Evolutionary conservation across 2,329 filamentous ascomycete genomes (phyloP), one percentile per base, ranked within the genome.

Genomic region (Phyllosticta citribraziliensis): DNA sequence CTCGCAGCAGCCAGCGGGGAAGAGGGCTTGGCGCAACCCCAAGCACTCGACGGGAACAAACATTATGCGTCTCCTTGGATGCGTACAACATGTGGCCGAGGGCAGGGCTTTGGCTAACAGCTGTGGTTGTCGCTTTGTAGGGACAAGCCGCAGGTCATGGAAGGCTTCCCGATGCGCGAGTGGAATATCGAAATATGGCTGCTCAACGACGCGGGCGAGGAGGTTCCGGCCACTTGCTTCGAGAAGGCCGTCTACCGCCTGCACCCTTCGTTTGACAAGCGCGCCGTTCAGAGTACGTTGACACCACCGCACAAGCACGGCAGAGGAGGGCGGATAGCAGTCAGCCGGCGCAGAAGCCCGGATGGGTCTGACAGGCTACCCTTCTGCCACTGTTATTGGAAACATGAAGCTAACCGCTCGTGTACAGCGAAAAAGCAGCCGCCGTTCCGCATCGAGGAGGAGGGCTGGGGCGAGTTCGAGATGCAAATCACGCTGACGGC

Each of bases 391-490:
- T 5, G 27, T 30, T 5, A 30, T 30, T 30, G 27, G 27, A 10
- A 30, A 30, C 27, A 30, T 8, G 27, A 30, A 25, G 53, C 53
- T 55, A 30, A 30, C 27, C 27, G 17, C n/a, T 24, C 19, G 51
- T 6, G 1, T 22, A 58, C 67, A 94, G 89, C 84, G 24, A 88
- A 96, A 78, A 87, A 86, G 71, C 87, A 88, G 66, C 84, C 91
- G 0, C 94, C 94, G 0, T 99, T 97, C 78, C 83, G 82, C 66
- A 96, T 96, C 75, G 81, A 85, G 65, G 96, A 99, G 76, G 89
- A 97, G 76, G 94, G 94, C 67, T 99, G 94, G 94, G 94, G 94
- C 70, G 94, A 97, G 78, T 99, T 99, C 73, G 94, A 97, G 73
- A 93, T 99, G 86, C 82, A 80, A 55, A 94, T 97, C 70, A 85